phyloP scores from a whole-genome alignment of 768 basidiomycete genomes.

The Xanthoconium purpureum region DNA sequence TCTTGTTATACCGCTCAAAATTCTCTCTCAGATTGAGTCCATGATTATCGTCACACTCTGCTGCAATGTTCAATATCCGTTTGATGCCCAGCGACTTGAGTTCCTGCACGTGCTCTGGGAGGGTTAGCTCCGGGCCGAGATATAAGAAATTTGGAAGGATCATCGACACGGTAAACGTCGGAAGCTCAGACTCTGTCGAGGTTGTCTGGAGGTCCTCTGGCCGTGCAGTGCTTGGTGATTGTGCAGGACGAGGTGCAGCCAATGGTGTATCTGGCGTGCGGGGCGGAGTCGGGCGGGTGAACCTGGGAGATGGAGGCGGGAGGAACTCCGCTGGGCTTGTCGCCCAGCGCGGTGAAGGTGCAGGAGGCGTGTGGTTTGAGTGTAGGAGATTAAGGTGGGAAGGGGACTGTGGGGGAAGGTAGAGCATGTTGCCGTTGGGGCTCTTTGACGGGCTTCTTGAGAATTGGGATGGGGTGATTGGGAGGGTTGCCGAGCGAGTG shows the following conservation, averaged over 20 bases:
- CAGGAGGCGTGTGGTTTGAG: constrained; percentile 58
- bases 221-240: constrained; percentile 62
- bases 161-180: constrained; percentile 78
- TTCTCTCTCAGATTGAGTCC: constrained; percentile 61
- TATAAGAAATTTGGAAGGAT: constrained; percentile 90
- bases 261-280: constrained; percentile 40
- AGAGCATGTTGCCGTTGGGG: constrained; percentile 19
- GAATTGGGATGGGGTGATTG: constrained; percentile 36
- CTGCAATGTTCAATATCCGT: constrained; percentile 87
- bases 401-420: constrained; percentile 45
- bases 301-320: constrained; percentile 33
- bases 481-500: constrained; percentile 57
- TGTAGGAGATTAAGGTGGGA: constrained; percentile 58
- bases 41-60: constrained; percentile 84
- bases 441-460: constrained; percentile 17
- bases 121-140: constrained; percentile 84
- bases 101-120: constrained; percentile 70
- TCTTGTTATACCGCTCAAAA: constrained; percentile 82
- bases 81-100: constrained; percentile 74
- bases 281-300: constrained; percentile 33
- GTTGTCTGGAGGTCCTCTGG: constrained; percentile 41
- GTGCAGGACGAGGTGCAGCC: constrained; percentile 22
- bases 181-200: constrained; percentile 46
- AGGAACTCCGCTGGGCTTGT: constrained; percentile 35
- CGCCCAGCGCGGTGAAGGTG: constrained; percentile 43